phyloP scores from a whole-genome alignment of 1,284 basidiomycete species.

The Lentinula novae-zelandiae region DNA sequence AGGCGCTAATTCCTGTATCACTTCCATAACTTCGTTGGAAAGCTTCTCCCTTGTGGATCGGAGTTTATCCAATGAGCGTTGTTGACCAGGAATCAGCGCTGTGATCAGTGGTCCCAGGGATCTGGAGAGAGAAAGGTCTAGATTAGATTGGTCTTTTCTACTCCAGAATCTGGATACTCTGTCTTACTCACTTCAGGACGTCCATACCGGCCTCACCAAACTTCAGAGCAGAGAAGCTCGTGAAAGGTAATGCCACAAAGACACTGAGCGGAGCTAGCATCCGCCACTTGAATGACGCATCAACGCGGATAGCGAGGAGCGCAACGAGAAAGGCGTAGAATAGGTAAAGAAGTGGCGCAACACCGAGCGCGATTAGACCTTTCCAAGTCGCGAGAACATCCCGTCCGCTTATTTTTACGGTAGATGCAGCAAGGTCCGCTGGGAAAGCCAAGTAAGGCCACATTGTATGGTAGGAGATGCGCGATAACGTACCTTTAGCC shows the following conservation, averaged over 20 bases:
- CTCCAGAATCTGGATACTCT: not conserved
- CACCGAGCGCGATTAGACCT: conserved; percentile 89
- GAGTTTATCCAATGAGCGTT: conserved; percentile 77
- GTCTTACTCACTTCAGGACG: conserved; percentile 81
- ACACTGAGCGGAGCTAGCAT: conserved; percentile 82
- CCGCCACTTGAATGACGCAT: conserved; percentile 60
- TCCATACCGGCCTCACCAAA: conserved; percentile 99
- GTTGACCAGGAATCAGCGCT: conserved; percentile 89
- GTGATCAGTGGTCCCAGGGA: conserved; percentile 93
- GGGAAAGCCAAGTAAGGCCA: conserved; percentile 7
- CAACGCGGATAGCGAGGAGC: conserved; percentile 68
- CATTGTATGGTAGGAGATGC: not conserved
- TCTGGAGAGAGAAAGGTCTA: conserved; percentile 36
- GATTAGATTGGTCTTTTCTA: not conserved
- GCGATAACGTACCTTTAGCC: conserved; percentile 70
- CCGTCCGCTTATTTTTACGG: conserved; percentile 92
- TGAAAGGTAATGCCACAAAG: conserved; percentile 76
- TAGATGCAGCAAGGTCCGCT: conserved; percentile 97
- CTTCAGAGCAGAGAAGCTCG: conserved; percentile 94
- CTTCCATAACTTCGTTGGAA: conserved; percentile 81
- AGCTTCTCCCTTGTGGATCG: conserved; percentile 79
- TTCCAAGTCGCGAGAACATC: conserved; percentile 99
- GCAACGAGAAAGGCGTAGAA: conserved; percentile 84
- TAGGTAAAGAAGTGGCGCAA: conserved; percentile 86
- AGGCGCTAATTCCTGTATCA: conserved; percentile 91